These are phyloP conservation scores for Macrocybe gigantea DNA, from an alignment of 768 basidiomycete species.

Conservation along the genomic window DNA sequence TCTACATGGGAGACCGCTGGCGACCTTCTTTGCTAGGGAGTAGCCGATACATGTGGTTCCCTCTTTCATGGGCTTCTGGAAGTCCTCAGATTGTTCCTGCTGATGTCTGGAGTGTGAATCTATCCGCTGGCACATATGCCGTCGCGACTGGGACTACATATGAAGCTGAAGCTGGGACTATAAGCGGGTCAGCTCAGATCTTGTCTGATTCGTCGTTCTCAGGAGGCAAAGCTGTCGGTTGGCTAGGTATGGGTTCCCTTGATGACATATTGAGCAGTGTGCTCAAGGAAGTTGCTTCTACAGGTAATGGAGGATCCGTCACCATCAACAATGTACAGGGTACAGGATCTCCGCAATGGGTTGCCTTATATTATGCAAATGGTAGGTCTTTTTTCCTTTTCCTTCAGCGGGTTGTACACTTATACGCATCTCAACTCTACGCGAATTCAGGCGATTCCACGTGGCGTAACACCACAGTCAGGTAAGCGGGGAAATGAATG, in stretches of 20 bases:
- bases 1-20: conserved; percentile 69
- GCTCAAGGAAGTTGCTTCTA: background rate
- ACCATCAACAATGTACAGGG: conserved; percentile 53
- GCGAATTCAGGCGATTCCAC: conserved; percentile 36
- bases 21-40: conserved; percentile 45
- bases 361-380: conserved; percentile 57
- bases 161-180: conserved; percentile 47
- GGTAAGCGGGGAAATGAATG: conserved; percentile 23
- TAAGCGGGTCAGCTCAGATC: conserved; percentile 41
- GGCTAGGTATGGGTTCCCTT: conserved; percentile 34
- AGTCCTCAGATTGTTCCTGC: conserved; percentile 46
- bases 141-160: conserved; percentile 47
- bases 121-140: conserved; percentile 43
- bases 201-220: conserved; percentile 41
- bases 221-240: conserved; percentile 48
- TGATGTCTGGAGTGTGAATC: conserved; percentile 52
- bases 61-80: conserved; percentile 49
- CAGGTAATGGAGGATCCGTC: conserved; percentile 53
- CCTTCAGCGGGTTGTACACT: background rate
- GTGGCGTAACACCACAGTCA: conserved; percentile 57
- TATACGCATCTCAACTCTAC: background rate
- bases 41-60: conserved; percentile 59
- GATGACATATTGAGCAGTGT: background rate
- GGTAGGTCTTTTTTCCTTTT: conserved; percentile 17
- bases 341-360: conserved; percentile 49